phyloP scores from a whole-genome alignment of 129 eudicot genomes.

The Ambrosia trifida region DNA sequence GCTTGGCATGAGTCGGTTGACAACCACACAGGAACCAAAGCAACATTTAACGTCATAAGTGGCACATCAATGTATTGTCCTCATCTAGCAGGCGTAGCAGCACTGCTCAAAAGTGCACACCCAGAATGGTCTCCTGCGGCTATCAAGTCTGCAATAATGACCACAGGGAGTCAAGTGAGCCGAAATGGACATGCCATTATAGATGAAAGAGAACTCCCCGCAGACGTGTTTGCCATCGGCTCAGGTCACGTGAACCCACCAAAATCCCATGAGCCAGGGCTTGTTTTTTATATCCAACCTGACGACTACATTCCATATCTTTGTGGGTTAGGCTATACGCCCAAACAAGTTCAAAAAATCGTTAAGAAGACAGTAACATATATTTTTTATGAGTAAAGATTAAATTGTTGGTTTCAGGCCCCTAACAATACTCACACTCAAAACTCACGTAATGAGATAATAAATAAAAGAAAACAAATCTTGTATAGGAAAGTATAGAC shows the following conservation, averaged over 20 bases:
- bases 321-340: constrained; percentile 54
- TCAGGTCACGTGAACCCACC: constrained; percentile 63
- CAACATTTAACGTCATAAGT: constrained; percentile 38
- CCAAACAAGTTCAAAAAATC: constrained; percentile 20
- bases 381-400: no score
- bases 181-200: constrained; percentile 28
- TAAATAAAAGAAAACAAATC: no score
- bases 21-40: constrained; percentile 29
- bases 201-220: constrained; percentile 41
- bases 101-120: constrained; percentile 58
- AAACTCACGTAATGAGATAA: no score
- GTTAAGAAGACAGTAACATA: constrained; percentile 20
- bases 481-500: no score
- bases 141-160: constrained; percentile 67
- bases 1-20: constrained; percentile 53
- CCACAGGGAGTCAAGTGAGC: constrained; percentile 45
- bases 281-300: constrained; percentile 51
- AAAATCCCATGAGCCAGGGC: constrained; percentile 55
- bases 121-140: constrained; percentile 75
- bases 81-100: constrained; percentile 60
- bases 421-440: no score
- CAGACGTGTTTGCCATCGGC: constrained; percentile 49
- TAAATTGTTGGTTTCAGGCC: no score
- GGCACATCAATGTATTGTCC: constrained; percentile 73
- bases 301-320: no score